These are phyloP conservation scores for Chaetomium tenue DNA, from an alignment of 495 filamentous ascomycete species.

Conservation along the genomic window DNA sequence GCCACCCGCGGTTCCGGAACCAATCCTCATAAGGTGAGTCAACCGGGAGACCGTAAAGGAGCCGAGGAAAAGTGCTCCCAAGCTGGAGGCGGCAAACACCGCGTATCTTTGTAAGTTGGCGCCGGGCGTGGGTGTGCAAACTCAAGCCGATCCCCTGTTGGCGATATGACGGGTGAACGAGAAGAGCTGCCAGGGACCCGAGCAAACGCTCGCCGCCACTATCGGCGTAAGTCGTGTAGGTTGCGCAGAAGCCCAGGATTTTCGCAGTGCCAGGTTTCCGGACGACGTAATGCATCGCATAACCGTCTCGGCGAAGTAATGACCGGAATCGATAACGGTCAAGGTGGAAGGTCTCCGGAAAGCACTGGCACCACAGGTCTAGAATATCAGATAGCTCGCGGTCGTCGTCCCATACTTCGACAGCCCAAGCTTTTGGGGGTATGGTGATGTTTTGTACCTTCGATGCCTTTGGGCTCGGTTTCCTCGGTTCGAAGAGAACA, in stretches of 20 bases:
- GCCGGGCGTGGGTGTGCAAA: conserved; percentile 55
- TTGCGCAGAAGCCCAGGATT: conserved; percentile 59
- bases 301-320: conserved; percentile 58
- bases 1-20: conserved; percentile 60
- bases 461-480: conserved; percentile 17
- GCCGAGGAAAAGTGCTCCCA: conserved; percentile 60
- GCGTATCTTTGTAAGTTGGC: conserved; percentile 51
- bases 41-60: conserved; percentile 56
- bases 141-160: conserved; percentile 56
- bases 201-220: conserved; percentile 53
- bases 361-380: conserved; percentile 53
- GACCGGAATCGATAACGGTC: conserved; percentile 46
- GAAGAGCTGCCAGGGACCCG: conserved; percentile 58
- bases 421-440: conserved; percentile 46
- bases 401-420: conserved; percentile 47
- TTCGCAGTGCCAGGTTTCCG: conserved; percentile 50
- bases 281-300: conserved; percentile 62
- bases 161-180: conserved; percentile 54
- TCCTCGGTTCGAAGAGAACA: conserved; percentile 47
- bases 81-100: conserved; percentile 57
- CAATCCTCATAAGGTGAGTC: conserved; percentile 51
- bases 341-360: conserved; percentile 48
- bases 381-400: conserved; percentile 44
- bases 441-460: conserved; percentile 41
- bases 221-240: conserved; percentile 57